Evolutionary conservation across 2,329 filamentous ascomycete genomes (phyloP).

Genomic region (Colletotrichum theobromicola): DNA sequence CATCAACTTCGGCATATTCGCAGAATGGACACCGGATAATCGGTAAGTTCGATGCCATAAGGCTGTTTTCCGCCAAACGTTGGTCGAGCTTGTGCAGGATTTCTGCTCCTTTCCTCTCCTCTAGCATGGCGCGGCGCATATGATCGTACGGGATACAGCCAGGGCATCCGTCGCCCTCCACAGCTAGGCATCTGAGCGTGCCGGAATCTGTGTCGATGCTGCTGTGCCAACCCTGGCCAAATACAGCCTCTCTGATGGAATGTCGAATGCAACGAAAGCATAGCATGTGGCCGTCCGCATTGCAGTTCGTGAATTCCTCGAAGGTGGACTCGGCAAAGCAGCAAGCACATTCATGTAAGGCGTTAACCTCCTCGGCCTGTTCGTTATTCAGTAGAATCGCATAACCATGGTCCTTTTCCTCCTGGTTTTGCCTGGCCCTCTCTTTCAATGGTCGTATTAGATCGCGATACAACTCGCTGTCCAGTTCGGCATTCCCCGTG

Average conservation of each 20-base stretch:
- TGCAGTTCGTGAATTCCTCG: conserved; percentile 77
- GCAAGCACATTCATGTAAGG: conserved; percentile 75
- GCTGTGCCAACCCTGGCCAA: conserved; percentile 89
- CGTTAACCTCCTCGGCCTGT: conserved; percentile 62
- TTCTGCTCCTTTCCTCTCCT: conserved; percentile 73
- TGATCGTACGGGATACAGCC: conserved; percentile 75
- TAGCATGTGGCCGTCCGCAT: conserved; percentile 71
- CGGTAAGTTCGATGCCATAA: conserved; percentile 75
- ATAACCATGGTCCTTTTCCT: conserved; percentile 56
- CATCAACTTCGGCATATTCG: conserved; percentile 87
- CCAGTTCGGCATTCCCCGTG: conserved; percentile 70
- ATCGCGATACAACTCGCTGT: conserved; percentile 64
- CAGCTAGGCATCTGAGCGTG: conserved; percentile 84
- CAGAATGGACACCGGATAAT: conserved; percentile 90
- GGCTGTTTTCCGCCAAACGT: conserved; percentile 76
- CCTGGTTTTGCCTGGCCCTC: conserved; percentile 46
- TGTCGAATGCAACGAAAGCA: conserved; percentile 85
- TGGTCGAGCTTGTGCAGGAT: conserved; percentile 79
- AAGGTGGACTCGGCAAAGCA: conserved; percentile 76
- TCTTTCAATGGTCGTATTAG: conserved; percentile 60
- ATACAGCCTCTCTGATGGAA: conserved; percentile 84
- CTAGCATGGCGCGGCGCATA: conserved; percentile 74
- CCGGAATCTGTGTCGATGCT: conserved; percentile 76
- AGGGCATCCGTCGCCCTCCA: conserved; percentile 71
- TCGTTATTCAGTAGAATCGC: conserved; percentile 60